Conservation (phyloP, 371 early-diverging fungal genomes). For the Mortierella sp. region DNA sequence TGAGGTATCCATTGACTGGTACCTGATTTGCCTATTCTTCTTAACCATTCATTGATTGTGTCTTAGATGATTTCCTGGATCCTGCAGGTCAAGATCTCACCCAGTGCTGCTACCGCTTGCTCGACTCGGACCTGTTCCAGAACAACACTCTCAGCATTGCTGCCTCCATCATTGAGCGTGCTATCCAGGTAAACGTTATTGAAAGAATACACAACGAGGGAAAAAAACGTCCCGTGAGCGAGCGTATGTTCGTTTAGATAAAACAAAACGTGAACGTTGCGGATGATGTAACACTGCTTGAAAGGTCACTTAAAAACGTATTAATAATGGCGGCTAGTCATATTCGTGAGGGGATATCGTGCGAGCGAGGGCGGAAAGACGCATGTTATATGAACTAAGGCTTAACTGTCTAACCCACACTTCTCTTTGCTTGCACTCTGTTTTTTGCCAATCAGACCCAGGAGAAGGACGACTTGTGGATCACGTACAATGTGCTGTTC, state of each 20-base stretch:
- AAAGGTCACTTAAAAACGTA: background rate
- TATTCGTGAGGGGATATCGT: too few relatives aligned
- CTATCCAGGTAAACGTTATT: constrained; percentile 55
- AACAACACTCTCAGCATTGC: constrained; percentile 69
- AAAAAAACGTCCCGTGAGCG: background rate
- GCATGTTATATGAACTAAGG: too few relatives aligned
- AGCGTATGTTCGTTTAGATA: background rate
- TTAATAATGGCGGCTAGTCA: background rate
- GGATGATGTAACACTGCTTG: constrained; percentile 26
- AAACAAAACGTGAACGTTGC: background rate
- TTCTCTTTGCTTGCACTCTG: background rate
- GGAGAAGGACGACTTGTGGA: constrained; percentile 53
- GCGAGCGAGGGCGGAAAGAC: background rate
- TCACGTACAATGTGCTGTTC: constrained; percentile 62
- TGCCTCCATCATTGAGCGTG: constrained; percentile 60
- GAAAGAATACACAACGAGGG: too few relatives aligned
- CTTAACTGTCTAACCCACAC: too few relatives aligned
- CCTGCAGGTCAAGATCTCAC: constrained; percentile 59
- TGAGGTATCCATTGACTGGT: background rate
- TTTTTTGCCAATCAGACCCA: constrained; percentile 24
- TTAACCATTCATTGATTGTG: background rate
- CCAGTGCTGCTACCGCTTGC: constrained; percentile 69
- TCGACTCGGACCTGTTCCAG: constrained; percentile 73
- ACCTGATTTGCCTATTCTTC: background rate
- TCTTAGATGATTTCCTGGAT: constrained; percentile 65